Evolutionary conservation across 2,329 filamentous ascomycete species (phyloP), one percentile per base, ranked within the genome.

Genomic region (Scytalidium lignicola): DNA sequence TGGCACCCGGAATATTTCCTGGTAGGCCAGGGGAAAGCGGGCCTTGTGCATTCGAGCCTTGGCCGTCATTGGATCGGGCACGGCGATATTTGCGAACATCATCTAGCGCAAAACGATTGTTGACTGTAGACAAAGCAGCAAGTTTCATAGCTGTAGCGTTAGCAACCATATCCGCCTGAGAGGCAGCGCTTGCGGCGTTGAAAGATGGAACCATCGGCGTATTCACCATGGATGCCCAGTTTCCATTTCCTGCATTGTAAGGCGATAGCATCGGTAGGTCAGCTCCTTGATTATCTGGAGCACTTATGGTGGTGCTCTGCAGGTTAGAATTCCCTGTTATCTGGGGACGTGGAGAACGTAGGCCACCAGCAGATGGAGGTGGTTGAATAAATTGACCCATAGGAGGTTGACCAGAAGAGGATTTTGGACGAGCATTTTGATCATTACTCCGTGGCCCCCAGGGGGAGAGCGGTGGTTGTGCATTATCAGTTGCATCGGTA

Each of bases 71-170:
- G 44, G 93, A 96, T 52, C 91, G 83, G 57, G 90, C 83, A 52
- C 92, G 88, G 55, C 93, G 89, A 70, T 93, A 97, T 71, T 97
- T 97, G 63, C 91, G 89, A 54, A 95, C 92, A 67, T 99, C 93
- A 62, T 99, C 93, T 51, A 99, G 77, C 46, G 93, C 91, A 62
- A 99, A 96, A 40, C 93, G 88, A 68, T 97, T 99, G 74, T 97
- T 99, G 44, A 99, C 93, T 2, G 93, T 99, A 4, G 92, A 97
- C 42, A 99, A 76, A 17, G 93, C 93, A 42, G 93, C 93, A 46
- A 99, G 80, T 69, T 99, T 99, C 93, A 99, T 99, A 19, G 93
- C 93, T 15, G 93, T 97, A 21, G 93, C 93, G 65, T 97, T 99
- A 51, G 93, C 93, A 50, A 99, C 87, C 92, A 97, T 97, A 63